Evolutionary conservation across 768 basidiomycete genomes (phyloP).

Genomic region (Suillus weaverae): DNA sequence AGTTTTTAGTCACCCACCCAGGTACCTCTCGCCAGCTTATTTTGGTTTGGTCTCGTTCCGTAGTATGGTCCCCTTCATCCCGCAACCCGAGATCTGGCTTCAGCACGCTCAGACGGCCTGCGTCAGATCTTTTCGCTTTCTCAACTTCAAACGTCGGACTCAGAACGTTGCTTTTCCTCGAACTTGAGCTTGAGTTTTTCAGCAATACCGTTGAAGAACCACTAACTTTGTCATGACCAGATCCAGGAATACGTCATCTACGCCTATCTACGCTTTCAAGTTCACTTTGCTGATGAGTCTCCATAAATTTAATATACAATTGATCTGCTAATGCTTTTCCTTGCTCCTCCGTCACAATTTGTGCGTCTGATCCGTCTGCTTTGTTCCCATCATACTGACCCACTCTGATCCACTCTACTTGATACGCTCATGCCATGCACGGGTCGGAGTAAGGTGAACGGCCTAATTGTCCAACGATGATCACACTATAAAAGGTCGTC

Average conservation of each 20-base stretch:
- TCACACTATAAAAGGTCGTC: slow-evolving; percentile 47
- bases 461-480: slow-evolving; percentile 46
- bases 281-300: slow-evolving; percentile 88
- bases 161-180: too few species aligned
- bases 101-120: too few species aligned
- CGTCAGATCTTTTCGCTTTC: too few species aligned
- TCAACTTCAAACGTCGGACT: too few species aligned
- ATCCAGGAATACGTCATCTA: slow-evolving; percentile 85
- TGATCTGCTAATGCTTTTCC: slow-evolving; percentile 83
- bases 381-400: slow-evolving; percentile 96
- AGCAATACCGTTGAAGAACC: too few species aligned
- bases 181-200: too few species aligned
- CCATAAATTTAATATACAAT: slow-evolving; percentile 88
- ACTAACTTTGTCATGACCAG: too few species aligned
- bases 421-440: slow-evolving; percentile 85
- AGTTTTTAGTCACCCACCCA: too few species aligned
- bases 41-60: too few species aligned
- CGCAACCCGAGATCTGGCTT: too few species aligned
- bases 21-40: too few species aligned
- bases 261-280: slow-evolving; percentile 85
- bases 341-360: slow-evolving; percentile 81
- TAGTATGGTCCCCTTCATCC: too few species aligned
- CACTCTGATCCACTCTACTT: slow-evolving; percentile 61
- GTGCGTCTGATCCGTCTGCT: slow-evolving; percentile 92
- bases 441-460: slow-evolving; percentile 38